phyloP scores from a whole-genome alignment of 345 rosid species.

The Arabis alpina region DNA sequence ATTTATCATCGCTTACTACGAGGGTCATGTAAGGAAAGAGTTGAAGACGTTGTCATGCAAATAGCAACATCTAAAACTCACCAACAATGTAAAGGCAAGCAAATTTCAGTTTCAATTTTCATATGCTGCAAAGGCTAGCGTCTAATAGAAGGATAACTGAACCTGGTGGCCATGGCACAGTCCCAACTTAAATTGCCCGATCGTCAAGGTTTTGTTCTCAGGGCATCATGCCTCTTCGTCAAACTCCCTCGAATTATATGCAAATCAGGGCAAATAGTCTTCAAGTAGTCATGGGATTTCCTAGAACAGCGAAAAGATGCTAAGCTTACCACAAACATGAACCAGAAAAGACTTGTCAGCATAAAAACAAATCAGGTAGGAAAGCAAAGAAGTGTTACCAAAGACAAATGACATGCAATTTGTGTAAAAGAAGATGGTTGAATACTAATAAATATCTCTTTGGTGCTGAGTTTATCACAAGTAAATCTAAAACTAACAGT shows the following conservation, averaged over 20 bases:
- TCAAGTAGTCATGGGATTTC: conserved; percentile 96
- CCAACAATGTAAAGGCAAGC: conserved; percentile 1
- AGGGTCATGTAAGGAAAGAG: neutral
- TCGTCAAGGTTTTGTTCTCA: conserved; percentile 81
- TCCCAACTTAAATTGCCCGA: conserved; percentile 95
- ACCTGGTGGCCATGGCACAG: conserved; percentile 98
- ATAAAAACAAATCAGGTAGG: no score
- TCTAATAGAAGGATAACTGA: conserved; percentile 23
- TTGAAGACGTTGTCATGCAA: neutral
- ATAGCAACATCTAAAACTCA: neutral
- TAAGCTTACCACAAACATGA: conserved; percentile 17
- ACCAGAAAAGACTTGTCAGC: no score
- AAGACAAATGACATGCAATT: no score
- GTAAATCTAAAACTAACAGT: no score
- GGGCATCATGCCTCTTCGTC: conserved; percentile 86
- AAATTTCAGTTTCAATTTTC: neutral
- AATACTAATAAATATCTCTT: no score
- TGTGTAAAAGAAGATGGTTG: no score
- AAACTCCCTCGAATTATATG: conserved; percentile 81
- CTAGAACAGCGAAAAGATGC: conserved; percentile 47
- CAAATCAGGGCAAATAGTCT: conserved; percentile 85
- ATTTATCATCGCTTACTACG: neutral
- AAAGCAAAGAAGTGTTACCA: no score
- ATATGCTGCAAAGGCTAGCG: neutral
- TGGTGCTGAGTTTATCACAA: no score